Percentiles rank a stretch among this genome's conserved stretches.
These are phyloP conservation scores for Actinomortierella wolfii DNA, from an alignment of 371 early-diverging fungal species.

Conservation along the genomic window DNA sequence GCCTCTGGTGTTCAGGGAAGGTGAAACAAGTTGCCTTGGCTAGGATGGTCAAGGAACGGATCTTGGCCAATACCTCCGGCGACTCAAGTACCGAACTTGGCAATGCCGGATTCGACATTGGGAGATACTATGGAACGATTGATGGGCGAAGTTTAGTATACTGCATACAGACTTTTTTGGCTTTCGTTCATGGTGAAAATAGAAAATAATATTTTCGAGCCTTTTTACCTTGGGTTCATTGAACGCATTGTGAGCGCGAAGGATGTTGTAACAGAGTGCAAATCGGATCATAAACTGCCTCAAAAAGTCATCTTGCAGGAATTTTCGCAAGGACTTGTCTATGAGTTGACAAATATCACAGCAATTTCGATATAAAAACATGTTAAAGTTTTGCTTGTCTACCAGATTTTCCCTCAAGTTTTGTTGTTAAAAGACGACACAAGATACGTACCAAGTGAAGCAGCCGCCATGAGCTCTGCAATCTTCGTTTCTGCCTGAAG, in stretches of 20 bases:
- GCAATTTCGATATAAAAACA: not conserved
- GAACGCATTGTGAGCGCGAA: slow-evolving; percentile 65
- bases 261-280: slow-evolving; percentile 73
- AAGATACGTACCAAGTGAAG: slow-evolving; percentile 50
- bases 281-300: slow-evolving; percentile 86
- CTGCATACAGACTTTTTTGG: not conserved
- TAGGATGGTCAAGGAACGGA: slow-evolving; percentile 33
- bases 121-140: slow-evolving; percentile 27
- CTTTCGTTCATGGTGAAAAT: not conserved
- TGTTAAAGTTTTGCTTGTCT: not conserved
- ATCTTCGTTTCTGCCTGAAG: slow-evolving; percentile 57
- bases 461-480: slow-evolving; percentile 54
- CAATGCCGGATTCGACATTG: slow-evolving; percentile 39
- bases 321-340: slow-evolving; percentile 59
- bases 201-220: not conserved
- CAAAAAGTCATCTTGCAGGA: slow-evolving; percentile 89
- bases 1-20: slow-evolving; percentile 15
- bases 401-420: not conserved
- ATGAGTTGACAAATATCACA: not conserved
- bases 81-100: slow-evolving; percentile 44
- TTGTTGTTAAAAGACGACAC: not conserved
- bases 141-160: not conserved
- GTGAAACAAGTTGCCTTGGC: slow-evolving; percentile 38
- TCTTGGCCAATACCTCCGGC: slow-evolving; percentile 39
- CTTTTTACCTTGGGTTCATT: slow-evolving; percentile 63